Evolutionary conservation across 495 filamentous ascomycete genomes (phyloP).

Genomic region (Penicillium odoratum): DNA sequence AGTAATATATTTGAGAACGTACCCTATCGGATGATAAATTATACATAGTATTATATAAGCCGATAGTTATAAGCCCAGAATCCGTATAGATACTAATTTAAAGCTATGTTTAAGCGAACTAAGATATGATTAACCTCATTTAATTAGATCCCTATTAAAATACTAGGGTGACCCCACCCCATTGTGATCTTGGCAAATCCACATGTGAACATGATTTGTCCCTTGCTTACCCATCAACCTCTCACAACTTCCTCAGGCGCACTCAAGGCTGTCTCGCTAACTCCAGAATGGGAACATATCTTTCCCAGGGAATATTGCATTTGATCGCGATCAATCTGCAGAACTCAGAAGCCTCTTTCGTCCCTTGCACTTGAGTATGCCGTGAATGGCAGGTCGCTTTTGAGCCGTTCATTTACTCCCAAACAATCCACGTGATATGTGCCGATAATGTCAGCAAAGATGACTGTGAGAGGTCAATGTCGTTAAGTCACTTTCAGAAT

Average conservation of each 20-base stretch:
- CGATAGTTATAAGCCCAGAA: no score
- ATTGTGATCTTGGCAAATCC: slow-evolving; percentile 1
- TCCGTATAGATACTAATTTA: no score
- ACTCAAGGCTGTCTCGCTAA: no score
- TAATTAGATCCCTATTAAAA: no score
- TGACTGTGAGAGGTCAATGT: neutral
- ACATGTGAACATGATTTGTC: neutral
- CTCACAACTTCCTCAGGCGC: neutral
- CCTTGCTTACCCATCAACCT: neutral
- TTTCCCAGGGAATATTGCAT: no score
- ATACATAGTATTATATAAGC: no score
- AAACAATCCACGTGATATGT: neutral
- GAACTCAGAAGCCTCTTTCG: neutral
- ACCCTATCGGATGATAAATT: no score
- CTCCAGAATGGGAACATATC: no score
- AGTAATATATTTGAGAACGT: no score
- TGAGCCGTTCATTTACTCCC: slow-evolving; percentile 4
- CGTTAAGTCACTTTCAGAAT: slow-evolving; percentile 1
- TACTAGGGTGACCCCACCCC: slow-evolving; percentile 1
- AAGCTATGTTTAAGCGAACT: no score
- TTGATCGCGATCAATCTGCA: neutral
- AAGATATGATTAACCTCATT: no score
- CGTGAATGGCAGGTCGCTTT: slow-evolving; percentile 9
- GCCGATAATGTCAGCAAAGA: slow-evolving; percentile 2
- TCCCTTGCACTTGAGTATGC: slow-evolving; percentile 6